Evolutionary conservation across 1,139 yeast species (phyloP), one percentile per base, ranked within the genome.

Genomic region (Debaryomyces sp.): DNA sequence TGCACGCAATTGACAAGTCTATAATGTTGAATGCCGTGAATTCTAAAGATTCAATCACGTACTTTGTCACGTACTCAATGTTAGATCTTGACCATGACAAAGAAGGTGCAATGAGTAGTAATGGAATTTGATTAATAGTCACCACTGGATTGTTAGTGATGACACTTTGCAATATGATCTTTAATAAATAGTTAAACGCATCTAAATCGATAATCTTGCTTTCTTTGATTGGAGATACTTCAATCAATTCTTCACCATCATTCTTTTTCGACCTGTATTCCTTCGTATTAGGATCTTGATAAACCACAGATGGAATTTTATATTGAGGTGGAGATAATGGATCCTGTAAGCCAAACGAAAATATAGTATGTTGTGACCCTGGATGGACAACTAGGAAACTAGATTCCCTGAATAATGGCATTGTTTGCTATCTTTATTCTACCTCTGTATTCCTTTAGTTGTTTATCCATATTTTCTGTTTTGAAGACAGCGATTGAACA

Each of bases 321-420:
- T 80, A 81, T 42, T 83, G 81, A 1, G 97, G 96, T 2, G 96
- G 91, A 4, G 88, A 71, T 54, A 89, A 77, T 1, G 89, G 78
- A 54, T 92, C 97, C 46, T 83, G 85, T 39, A 92, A 72, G 1
- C 97, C 97, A 63, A 89, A 85, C 57, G 87, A 87, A 39, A 89
- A 89, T 48, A 86, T 71, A 1, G 97, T 89, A 48, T 78, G 70
- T 49, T 72, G 75, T 2, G 96, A 85, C n/a, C 97, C 96, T 1
- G 96, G 90, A 51, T 89, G 85, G 39, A 92, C 81, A 45, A 91
- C 81, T 69, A 77, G 68, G 56, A 80, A 77, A 63, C 77, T 78
- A 53, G 81, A 85, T 68, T 82, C 87, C 61, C 84, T 77, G 63
- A 79, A 82, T 54, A 80, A 76, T 18, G 86, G 85, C 84, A 83